These are phyloP conservation scores for Ophiobolus disseminans DNA, from an alignment of 2,329 filamentous ascomycete species.

Conservation along the genomic window DNA sequence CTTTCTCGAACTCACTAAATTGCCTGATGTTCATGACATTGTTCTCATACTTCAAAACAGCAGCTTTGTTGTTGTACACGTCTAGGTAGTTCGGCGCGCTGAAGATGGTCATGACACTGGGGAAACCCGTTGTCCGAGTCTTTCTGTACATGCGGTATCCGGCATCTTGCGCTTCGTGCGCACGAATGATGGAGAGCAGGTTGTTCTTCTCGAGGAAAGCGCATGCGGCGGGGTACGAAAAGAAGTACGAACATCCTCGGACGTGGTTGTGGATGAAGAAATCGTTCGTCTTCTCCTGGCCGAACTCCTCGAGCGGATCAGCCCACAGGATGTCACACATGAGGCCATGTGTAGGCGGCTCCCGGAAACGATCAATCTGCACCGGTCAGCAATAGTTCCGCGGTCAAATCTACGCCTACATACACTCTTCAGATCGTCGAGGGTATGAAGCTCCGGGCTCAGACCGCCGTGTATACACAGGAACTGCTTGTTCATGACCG, in stretches of 20 bases:
- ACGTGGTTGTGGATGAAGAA: conserved; percentile 99
- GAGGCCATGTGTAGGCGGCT: conserved; percentile 94
- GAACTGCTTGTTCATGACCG: conserved; percentile 99
- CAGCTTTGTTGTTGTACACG: conserved; percentile 99
- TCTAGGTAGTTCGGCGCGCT: conserved; percentile 98
- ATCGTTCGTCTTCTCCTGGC: conserved; percentile 97
- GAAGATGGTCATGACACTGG: conserved; percentile 99
- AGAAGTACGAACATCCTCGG: conserved; percentile 98
- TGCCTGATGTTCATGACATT: conserved; percentile 99
- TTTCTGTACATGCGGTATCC: conserved; percentile 99
- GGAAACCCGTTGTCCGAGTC: conserved; percentile 96
- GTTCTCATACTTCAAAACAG: conserved; percentile 98
- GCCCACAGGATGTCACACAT: conserved; percentile 99
- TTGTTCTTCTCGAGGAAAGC: conserved; percentile 99
- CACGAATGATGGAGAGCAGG: conserved; percentile 92
- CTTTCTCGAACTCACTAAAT: conserved; percentile 65
- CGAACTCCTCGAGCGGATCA: conserved; percentile 96
- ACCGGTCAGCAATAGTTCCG: conserved; percentile 25
- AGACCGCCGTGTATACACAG: conserved; percentile 96
- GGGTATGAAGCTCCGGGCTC: conserved; percentile 92
- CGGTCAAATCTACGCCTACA: conserved; percentile 38
- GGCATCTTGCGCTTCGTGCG: conserved; percentile 97
- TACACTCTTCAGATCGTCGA: conserved; percentile 91
- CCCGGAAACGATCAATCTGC: conserved; percentile 95
- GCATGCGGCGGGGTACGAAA: conserved; percentile 96